A percentile compares a stretch with the other conserved stretches of the same genome.
phyloP scores from a whole-genome alignment of 83 land plant species.

The Diphasiastrum complanatum region DNA sequence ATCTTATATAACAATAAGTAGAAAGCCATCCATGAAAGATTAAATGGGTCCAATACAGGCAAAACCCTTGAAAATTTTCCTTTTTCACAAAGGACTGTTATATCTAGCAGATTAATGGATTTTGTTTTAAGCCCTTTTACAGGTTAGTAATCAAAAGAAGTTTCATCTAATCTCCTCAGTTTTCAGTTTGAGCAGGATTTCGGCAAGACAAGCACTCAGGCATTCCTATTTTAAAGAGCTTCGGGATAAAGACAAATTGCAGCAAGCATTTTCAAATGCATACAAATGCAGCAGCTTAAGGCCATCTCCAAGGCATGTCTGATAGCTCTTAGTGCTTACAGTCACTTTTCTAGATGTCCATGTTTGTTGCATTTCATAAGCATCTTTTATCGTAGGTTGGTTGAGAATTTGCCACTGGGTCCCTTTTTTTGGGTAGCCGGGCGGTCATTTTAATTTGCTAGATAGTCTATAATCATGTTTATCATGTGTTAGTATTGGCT shows the following conservation, averaged over 20 bases:
- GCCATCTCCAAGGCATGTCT: slow-evolving; percentile 42
- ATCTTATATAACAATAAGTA: too few relatives aligned
- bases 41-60: too few relatives aligned
- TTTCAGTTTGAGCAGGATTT: slow-evolving; percentile 18
- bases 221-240: slow-evolving; percentile 39
- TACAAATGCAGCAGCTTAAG: slow-evolving; percentile 23
- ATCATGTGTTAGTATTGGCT: too few relatives aligned
- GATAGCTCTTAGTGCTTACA: too few relatives aligned
- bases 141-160: too few relatives aligned
- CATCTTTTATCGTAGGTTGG: neutral
- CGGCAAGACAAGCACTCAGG: slow-evolving; percentile 35
- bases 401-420: neutral
- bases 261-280: slow-evolving; percentile 38
- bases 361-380: neutral
- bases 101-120: neutral
- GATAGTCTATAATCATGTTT: too few relatives aligned
- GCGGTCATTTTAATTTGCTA: too few relatives aligned
- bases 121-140: too few relatives aligned
- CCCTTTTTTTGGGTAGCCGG: too few relatives aligned
- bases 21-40: too few relatives aligned
- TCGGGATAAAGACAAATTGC: slow-evolving; percentile 35
- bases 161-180: neutral
- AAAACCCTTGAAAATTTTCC: too few relatives aligned
- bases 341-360: too few relatives aligned
- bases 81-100: neutral